Evolutionary conservation across 768 basidiomycete species (phyloP).

Genomic region (Ramaria sp.): DNA sequence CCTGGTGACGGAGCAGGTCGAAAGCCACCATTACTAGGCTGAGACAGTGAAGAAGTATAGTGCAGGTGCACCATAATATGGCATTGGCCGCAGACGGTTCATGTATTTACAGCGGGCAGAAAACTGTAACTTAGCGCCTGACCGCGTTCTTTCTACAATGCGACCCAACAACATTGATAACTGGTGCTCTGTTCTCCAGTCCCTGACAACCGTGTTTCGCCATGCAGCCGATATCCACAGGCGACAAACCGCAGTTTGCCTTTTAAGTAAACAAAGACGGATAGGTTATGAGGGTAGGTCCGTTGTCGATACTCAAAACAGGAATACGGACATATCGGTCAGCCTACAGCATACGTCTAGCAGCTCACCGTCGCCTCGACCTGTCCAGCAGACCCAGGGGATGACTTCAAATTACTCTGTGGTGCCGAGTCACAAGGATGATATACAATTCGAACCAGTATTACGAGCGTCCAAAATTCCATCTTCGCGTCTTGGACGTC

Average conservation of each 20-base stretch:
- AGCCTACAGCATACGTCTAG: neutral
- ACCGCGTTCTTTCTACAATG: conserved; percentile 40
- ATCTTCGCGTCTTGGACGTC: conserved; percentile 74
- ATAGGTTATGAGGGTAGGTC: neutral
- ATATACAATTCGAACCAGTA: conserved; percentile 13
- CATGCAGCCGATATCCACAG: conserved; percentile 54
- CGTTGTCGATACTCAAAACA: conserved; percentile 17
- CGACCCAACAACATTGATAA: conserved; percentile 61
- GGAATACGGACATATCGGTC: neutral
- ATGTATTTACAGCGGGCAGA: too few species aligned
- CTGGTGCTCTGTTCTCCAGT: conserved; percentile 59
- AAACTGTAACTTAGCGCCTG: too few species aligned
- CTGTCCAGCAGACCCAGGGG: neutral
- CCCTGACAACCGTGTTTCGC: conserved; percentile 47
- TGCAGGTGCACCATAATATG: too few species aligned
- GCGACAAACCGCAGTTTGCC: conserved; percentile 16
- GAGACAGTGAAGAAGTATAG: too few species aligned
- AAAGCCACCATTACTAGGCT: too few species aligned
- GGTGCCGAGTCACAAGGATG: conserved; percentile 3
- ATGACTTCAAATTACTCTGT: neutral
- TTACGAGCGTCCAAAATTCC: conserved; percentile 83
- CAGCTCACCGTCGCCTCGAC: neutral
- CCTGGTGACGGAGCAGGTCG: too few species aligned
- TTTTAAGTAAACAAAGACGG: neutral
- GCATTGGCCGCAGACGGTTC: too few species aligned